phyloP scores from a whole-genome alignment of 495 filamentous ascomycete genomes.

The Collariella sp. region DNA sequence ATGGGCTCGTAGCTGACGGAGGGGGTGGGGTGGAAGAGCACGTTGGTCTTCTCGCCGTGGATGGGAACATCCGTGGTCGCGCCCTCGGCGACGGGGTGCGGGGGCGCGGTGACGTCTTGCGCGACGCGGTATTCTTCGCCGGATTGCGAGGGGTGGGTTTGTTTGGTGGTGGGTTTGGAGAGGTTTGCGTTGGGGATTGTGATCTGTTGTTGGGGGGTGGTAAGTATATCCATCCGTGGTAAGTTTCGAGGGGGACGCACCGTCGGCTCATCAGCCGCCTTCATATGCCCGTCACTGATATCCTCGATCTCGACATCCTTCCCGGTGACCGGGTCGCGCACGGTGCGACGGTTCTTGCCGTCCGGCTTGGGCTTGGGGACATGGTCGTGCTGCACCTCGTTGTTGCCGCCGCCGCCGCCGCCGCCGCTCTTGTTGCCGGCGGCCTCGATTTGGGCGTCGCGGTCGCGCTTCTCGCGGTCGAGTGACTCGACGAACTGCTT shows the following conservation, averaged over 20 bases:
- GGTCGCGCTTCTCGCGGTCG: slow-evolving; percentile 66
- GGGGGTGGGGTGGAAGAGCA: slow-evolving; percentile 91
- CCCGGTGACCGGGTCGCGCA: slow-evolving; percentile 83
- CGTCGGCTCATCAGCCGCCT: slow-evolving; percentile 58
- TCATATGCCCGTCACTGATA: slow-evolving; percentile 58
- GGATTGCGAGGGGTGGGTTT: slow-evolving; percentile 49
- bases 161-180: slow-evolving; percentile 57
- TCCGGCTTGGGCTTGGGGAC: slow-evolving; percentile 33
- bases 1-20: slow-evolving; percentile 79
- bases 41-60: slow-evolving; percentile 90
- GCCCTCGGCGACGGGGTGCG: slow-evolving; percentile 69
- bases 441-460: slow-evolving; percentile 59
- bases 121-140: slow-evolving; percentile 68
- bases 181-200: slow-evolving; percentile 89
- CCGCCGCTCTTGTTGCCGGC: slow-evolving; percentile 26
- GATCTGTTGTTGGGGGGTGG: slow-evolving; percentile 46
- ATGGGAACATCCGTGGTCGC: slow-evolving; percentile 90
- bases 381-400: slow-evolving; percentile 24
- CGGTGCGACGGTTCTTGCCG: slow-evolving; percentile 51
- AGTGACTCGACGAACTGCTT: slow-evolving; percentile 71
- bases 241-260: slow-evolving; percentile 31
- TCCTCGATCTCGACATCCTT: slow-evolving; percentile 83
- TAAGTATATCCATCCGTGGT: too few relatives aligned
- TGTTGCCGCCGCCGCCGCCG: slow-evolving; percentile 32
- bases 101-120: slow-evolving; percentile 86